Percentiles rank a stretch among this genome's conserved stretches.
phyloP scores from a whole-genome alignment of 1,139 yeast genomes.

The Blastobotrys proliferans region DNA sequence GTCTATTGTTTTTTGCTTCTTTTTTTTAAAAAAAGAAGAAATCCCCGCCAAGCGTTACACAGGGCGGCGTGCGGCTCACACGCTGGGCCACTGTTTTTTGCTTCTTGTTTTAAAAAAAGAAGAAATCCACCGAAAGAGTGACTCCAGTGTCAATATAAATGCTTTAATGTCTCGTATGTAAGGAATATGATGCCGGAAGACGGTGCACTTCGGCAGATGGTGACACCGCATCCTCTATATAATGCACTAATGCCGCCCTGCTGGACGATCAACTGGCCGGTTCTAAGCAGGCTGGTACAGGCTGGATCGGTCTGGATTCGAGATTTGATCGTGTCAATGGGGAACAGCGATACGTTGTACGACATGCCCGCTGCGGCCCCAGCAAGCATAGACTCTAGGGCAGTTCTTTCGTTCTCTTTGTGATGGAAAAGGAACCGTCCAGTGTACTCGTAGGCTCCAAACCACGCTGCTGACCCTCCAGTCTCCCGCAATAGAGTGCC shows the following conservation, averaged over 20 bases:
- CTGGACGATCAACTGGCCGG: slow-evolving; percentile 39
- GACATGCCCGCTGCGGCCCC: slow-evolving; percentile 87
- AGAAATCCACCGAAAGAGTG: neutral
- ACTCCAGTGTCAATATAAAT: slow-evolving; percentile 4
- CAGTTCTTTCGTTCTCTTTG: slow-evolving; percentile 30
- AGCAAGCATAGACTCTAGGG: slow-evolving; percentile 57
- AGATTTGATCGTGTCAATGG: slow-evolving; percentile 87
- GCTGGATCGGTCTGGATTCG: slow-evolving; percentile 67
- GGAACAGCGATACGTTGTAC: slow-evolving; percentile 76
- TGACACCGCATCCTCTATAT: slow-evolving; percentile 82
- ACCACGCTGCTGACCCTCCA: slow-evolving; percentile 93
- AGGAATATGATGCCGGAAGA: slow-evolving; percentile 86
- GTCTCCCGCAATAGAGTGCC: slow-evolving; percentile 83
- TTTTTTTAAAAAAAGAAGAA: neutral
- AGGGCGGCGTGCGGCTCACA: too few species aligned
- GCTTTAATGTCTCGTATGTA: slow-evolving; percentile 65
- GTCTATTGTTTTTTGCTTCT: neutral
- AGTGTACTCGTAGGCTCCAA: slow-evolving; percentile 74
- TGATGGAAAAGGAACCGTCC: slow-evolving; percentile 38
- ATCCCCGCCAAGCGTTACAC: neutral
- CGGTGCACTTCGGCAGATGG: slow-evolving; percentile 78
- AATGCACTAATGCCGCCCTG: slow-evolving; percentile 61
- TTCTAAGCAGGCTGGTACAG: slow-evolving; percentile 33
- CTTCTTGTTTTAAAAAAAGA: neutral
- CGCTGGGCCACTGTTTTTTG: neutral